A percentile compares a stretch with the other conserved stretches of the same genome.
phyloP scores from a whole-genome alignment of 1,139 yeast species.

The Suhomyces atakaporum region DNA sequence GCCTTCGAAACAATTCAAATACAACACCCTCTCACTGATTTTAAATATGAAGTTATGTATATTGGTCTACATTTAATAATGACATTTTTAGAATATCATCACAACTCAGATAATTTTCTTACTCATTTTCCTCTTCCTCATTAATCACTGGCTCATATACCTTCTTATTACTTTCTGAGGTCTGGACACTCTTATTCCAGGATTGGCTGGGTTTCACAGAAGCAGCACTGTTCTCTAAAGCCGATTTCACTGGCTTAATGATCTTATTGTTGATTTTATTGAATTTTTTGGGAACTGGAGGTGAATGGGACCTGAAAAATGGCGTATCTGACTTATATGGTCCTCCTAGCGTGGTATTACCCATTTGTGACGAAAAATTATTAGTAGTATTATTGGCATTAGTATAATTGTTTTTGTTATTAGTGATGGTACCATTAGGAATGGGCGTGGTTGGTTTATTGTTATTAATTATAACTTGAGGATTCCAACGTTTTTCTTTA shows the following conservation, averaged over 20 bases:
- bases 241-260: conserved; percentile 16
- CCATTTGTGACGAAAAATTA: background rate
- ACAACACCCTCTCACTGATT: too few relatives aligned
- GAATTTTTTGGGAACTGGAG: conserved; percentile 35
- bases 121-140: conserved; percentile 29
- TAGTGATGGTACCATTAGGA: conserved; percentile 3
- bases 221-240: conserved; percentile 11
- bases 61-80: too few relatives aligned
- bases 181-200: conserved; percentile 9
- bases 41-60: too few relatives aligned
- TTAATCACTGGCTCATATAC: conserved; percentile 27
- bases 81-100: too few relatives aligned
- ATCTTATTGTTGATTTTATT: conserved; percentile 17
- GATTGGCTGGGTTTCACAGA: conserved; percentile 3
- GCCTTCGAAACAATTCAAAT: too few relatives aligned
- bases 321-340: conserved; percentile 14
- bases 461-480: conserved; percentile 4
- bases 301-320: conserved; percentile 33
- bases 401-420: too few relatives aligned
- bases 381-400: conserved; percentile 6
- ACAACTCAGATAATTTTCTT: too few relatives aligned
- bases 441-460: background rate
- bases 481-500: conserved; percentile 19
- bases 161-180: conserved; percentile 7
- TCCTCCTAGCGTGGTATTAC: conserved; percentile 4